These are phyloP conservation scores for Cladosporium austrohemisphaericum DNA, from an alignment of 2,329 filamentous ascomycete species.

Conservation along the genomic window DNA sequence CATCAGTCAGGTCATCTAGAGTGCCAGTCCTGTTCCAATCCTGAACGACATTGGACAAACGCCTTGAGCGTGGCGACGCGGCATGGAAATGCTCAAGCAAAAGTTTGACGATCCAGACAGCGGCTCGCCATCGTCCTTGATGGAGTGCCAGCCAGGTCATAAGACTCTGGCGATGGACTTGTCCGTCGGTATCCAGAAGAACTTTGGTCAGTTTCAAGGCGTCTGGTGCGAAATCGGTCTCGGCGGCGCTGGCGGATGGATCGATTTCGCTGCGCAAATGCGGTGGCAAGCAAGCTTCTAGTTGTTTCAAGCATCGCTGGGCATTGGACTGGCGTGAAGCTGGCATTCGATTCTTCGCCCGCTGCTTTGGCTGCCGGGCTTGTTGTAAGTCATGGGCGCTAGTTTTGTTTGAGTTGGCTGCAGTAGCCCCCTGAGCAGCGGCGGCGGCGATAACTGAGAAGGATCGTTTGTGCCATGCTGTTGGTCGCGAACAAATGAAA, in stretches of 20 bases:
- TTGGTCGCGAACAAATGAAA: constrained; percentile 13
- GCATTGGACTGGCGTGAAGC: background rate
- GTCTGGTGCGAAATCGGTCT: background rate
- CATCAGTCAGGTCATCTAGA: constrained; percentile 19
- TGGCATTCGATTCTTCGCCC: background rate
- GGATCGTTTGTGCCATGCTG: constrained; percentile 4
- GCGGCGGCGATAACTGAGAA: background rate
- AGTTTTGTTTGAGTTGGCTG: background rate
- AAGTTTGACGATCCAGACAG: constrained; percentile 45
- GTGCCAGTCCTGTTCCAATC: constrained; percentile 15
- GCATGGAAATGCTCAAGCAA: constrained; percentile 34
- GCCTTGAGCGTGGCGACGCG: background rate
- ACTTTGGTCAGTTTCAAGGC: background rate
- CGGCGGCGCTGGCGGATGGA: constrained; percentile 5
- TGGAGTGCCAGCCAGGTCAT: constrained; percentile 32
- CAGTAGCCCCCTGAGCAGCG: constrained; percentile 10
- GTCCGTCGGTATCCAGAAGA: background rate
- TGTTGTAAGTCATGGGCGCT: background rate
- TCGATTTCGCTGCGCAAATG: constrained; percentile 24
- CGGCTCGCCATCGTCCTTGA: constrained; percentile 41
- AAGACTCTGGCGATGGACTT: background rate
- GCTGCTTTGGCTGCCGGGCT: too few relatives aligned
- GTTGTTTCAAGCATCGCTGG: constrained; percentile 17
- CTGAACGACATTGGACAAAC: background rate
- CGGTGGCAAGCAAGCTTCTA: constrained; percentile 37